These are phyloP conservation scores for Daldinia sp. DNA, from an alignment of 2,329 filamentous ascomycete genomes.

Conservation along the genomic window DNA sequence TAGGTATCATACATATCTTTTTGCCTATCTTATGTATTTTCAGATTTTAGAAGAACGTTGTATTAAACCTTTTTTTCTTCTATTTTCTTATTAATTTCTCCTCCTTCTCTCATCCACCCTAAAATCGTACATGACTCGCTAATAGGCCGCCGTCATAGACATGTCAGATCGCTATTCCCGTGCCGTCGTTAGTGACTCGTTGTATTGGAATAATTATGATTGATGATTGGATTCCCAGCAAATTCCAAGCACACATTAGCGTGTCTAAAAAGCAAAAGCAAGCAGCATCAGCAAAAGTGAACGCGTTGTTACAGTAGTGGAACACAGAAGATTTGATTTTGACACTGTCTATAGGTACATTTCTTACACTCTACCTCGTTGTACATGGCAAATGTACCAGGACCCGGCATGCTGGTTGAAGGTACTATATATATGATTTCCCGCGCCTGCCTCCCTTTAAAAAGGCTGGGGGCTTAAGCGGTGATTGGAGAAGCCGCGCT, in stretches of 20 bases:
- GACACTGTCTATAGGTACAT: constrained; percentile 9
- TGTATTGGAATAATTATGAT: constrained; percentile 34
- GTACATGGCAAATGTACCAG: constrained; percentile 3
- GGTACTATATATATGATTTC: constrained; percentile 23
- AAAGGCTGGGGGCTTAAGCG: constrained; percentile 1
- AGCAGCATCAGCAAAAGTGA: constrained; percentile 1
- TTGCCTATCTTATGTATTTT: constrained; percentile 6
- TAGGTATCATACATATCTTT: constrained; percentile 2
- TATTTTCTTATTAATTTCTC: constrained; percentile 1
- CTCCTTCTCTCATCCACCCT: not conserved
- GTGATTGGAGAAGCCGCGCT: constrained; percentile 22
- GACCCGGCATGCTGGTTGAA: constrained; percentile 32
- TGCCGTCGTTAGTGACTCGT: constrained; percentile 38
- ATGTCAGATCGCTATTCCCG: constrained; percentile 43
- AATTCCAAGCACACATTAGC: constrained; percentile 39
- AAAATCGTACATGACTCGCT: constrained; percentile 34
- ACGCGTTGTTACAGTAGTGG: constrained; percentile 35
- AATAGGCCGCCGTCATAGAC: constrained; percentile 40
- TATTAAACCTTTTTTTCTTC: constrained; percentile 28
- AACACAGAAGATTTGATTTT: not conserved
- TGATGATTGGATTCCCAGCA: constrained; percentile 41
- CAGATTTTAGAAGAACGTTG: constrained; percentile 23
- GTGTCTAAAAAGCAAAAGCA: constrained; percentile 23
- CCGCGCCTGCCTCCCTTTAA: constrained; percentile 14
- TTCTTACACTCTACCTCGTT: no score